These are phyloP conservation scores for Abrus precatorius DNA, from an alignment of 306 rosid species.

Conservation along the genomic window DNA sequence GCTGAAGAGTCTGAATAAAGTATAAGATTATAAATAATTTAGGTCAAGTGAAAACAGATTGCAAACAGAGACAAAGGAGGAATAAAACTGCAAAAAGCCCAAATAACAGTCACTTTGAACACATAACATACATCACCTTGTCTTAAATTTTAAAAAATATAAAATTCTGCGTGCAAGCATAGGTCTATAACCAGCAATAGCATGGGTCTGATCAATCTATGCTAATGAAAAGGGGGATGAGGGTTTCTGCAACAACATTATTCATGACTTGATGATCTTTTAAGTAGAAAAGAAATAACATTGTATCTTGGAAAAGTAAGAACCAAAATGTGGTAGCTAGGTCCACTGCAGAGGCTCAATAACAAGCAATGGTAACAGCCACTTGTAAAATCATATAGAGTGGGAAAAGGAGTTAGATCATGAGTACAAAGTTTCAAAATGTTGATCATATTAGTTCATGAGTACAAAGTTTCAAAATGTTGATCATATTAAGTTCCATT, in stretches of 20 bases:
- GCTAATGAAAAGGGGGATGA: background rate
- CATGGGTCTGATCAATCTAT: background rate
- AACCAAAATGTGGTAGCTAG: background rate
- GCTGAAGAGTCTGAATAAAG: constrained; percentile 53
- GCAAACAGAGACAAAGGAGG: constrained; percentile 18
- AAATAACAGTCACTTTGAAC: constrained; percentile 20
- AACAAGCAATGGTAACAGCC: background rate
- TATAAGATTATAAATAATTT: constrained; percentile 31
- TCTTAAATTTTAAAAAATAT: background rate
- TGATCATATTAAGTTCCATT: background rate
- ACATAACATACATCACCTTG: background rate
- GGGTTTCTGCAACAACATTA: background rate
- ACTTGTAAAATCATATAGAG: background rate
- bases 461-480: background rate
- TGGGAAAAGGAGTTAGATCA: background rate
- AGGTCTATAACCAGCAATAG: background rate
- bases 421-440: background rate
- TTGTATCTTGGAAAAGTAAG: background rate
- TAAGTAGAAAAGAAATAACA: background rate
- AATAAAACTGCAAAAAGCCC: constrained; percentile 3
- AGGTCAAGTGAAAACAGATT: constrained; percentile 17
- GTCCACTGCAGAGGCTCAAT: background rate
- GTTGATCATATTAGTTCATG: background rate
- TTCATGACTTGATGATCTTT: background rate
- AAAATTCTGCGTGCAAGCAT: background rate